Evolutionary conservation across 768 basidiomycete species (phyloP), one percentile per base, ranked within the genome.

Genomic region (Mycena pura): DNA sequence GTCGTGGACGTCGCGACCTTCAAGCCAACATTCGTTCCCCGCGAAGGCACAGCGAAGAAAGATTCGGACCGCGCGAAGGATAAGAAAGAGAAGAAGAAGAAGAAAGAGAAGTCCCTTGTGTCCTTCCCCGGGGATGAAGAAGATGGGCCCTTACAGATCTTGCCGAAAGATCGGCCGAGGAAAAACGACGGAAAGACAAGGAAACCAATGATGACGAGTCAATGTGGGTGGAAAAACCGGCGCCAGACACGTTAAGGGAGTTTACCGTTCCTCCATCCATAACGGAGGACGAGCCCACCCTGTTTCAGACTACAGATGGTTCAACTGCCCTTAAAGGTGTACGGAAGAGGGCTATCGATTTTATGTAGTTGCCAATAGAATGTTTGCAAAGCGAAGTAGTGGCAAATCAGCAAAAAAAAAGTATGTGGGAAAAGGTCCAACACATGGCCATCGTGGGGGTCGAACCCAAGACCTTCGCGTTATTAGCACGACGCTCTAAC

Each of bases 401-500:
- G n/a, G n/a, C n/a, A n/a, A n/a, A n/a, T n/a, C n/a, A n/a, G n/a
- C n/a, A n/a, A n/a, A n/a, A n/a, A n/a, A n/a, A n/a, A n/a, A n/a
- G n/a, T n/a, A n/a, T n/a, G n/a, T n/a, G n/a, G n/a, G n/a, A n/a
- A n/a, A n/a, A n/a, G n/a, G n/a, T n/a, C n/a, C n/a, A n/a, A n/a
- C n/a, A n/a, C n/a, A n/a, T 54, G 53, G 53, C 53, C 53, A 54
- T 54, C 53, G 53, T 54, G 53, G 86, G 86, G 86, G 82, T 87
- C 86, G 86, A 87, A 88, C 86, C 86, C 86, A 88, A 84, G 87
- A 87, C 86, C 86, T 88, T 87, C 84, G 86, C 83, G 84, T 87
- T 84, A 88, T 89, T 90, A 91, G 89, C 86, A 89, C 89, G 85
- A 90, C 89, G 89, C 90, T 91, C 90, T 91, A 91, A 91, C 90